Conservation (phyloP, 768 basidiomycete species). For the Hericium alpestre region DNA sequence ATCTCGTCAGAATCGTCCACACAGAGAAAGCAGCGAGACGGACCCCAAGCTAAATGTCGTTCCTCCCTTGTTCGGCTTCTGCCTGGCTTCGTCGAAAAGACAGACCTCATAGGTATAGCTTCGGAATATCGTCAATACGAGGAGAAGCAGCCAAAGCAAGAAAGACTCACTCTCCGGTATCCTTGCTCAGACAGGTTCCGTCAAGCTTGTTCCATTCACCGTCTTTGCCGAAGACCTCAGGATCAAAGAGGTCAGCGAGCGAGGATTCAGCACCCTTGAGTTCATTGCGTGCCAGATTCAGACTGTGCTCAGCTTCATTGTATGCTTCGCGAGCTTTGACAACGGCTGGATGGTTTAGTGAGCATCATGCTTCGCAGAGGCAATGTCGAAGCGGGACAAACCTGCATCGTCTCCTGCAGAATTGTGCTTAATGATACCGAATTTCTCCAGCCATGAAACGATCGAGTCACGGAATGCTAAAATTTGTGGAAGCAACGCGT, state of each 20-base stretch:
- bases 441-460: conserved; percentile 47
- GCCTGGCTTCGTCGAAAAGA: conserved; percentile 78
- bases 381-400: conserved; percentile 11
- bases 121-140: not conserved
- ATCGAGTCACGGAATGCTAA: conserved; percentile 53
- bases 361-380: not conserved
- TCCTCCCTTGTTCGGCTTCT: conserved; percentile 79
- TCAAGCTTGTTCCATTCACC: conserved; percentile 98
- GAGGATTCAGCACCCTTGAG: conserved; percentile 46
- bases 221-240: conserved; percentile 56
- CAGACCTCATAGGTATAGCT: conserved; percentile 95
- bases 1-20: not conserved
- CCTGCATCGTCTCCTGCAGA: conserved; percentile 30
- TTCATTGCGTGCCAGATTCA: conserved; percentile 42
- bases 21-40: conserved; percentile 15
- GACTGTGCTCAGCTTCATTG: conserved; percentile 49
- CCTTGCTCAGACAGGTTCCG: conserved; percentile 64
- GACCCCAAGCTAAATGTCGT: conserved; percentile 74
- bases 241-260: conserved; percentile 54
- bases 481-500: conserved; percentile 63
- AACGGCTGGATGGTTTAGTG: conserved; percentile 29
- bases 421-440: conserved; percentile 45
- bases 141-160: not conserved
- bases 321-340: conserved; percentile 53
- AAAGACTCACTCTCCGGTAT: conserved; percentile 77